These are phyloP conservation scores for Gossypium ekmanianum DNA, from an alignment of 345 rosid species.

Conservation along the genomic window DNA sequence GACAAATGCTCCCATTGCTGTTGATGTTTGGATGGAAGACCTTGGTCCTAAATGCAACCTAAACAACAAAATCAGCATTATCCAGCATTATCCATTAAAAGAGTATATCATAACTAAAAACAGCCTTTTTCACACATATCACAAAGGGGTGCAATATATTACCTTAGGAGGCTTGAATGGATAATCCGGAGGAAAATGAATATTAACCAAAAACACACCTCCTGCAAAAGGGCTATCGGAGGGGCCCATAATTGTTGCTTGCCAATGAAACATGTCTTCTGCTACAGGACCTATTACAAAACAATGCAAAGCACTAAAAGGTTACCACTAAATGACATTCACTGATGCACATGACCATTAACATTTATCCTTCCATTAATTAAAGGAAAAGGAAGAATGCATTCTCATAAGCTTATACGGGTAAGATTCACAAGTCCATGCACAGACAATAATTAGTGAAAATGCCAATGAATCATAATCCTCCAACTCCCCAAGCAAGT, in stretches of 20 bases:
- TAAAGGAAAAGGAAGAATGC: neutral
- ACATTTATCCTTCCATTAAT: neutral
- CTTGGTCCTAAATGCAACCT: conserved; percentile 16
- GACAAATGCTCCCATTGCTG: conserved; percentile 17
- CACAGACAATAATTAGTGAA: too few relatives aligned
- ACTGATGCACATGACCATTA: neutral
- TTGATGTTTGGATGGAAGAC: too few relatives aligned
- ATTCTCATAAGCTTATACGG: neutral
- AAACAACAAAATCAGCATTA: neutral
- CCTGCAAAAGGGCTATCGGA: conserved; percentile 41
- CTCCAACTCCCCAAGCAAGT: neutral
- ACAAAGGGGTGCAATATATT: neutral
- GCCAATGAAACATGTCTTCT: conserved; percentile 33
- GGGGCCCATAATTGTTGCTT: conserved; percentile 23
- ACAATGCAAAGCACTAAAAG: neutral
- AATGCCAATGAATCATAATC: neutral
- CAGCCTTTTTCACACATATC: neutral
- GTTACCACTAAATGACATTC: neutral
- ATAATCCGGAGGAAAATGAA: conserved; percentile 40
- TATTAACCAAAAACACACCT: conserved; percentile 31
- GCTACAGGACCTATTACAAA: conserved; percentile 26
- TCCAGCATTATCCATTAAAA: neutral
- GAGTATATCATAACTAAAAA: neutral
- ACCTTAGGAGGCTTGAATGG: conserved; percentile 44
- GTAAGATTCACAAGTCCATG: too few relatives aligned